Base-by-base conservation (phyloP, 2,329 filamentous ascomycete genomes). In the Pestalotiopsis sp. region DNA sequence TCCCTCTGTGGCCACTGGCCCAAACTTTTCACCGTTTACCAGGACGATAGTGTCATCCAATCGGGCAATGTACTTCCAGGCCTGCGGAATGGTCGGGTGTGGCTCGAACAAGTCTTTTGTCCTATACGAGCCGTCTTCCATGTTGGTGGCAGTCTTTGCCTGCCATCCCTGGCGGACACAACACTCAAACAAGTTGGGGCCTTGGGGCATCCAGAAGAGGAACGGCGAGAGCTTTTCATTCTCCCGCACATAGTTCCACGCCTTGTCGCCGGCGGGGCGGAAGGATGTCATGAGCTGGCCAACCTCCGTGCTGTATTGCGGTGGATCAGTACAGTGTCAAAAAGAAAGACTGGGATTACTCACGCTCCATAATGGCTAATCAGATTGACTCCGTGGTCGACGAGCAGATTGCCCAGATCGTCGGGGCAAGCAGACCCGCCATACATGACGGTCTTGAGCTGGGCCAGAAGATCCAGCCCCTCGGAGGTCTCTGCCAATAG, bases 281-380 rank as follows among this genome's bases (percentile, higher is more conserved):
- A 86, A 84, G 0, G 88, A 89, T 1, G 87, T 90, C 86, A 90
- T 90, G 14, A 91, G 76, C 72, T 89, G 85, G 5, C 89, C 88
- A 1, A 85, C 87, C 74, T 92, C 89, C 0, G 89, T 91, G 2
- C 78, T 76, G 60, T 25, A 38, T 61, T 6, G 45, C 17, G 17
- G 17, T 17, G 25, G 6, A n/a, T 40, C 25, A 66, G 45, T 13
- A 27, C 11, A 20, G 23, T 52, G 4, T 63, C 17, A 56, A 36
- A 4, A 59, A 27, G 38, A 41, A 20, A 13, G 3, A 60, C 64
- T 17, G 12, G 63, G 49, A 65, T 7, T 11, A 82, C 84, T 77
- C 70, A 86, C 83, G 86, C 82, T 73, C 88, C 88, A 67, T 89
- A 90, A 69, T 89, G 86, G 13, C 82, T 82, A 3, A 86, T 82